phyloP scores from a whole-genome alignment of 345 rosid species.

The Jatropha curcas region DNA sequence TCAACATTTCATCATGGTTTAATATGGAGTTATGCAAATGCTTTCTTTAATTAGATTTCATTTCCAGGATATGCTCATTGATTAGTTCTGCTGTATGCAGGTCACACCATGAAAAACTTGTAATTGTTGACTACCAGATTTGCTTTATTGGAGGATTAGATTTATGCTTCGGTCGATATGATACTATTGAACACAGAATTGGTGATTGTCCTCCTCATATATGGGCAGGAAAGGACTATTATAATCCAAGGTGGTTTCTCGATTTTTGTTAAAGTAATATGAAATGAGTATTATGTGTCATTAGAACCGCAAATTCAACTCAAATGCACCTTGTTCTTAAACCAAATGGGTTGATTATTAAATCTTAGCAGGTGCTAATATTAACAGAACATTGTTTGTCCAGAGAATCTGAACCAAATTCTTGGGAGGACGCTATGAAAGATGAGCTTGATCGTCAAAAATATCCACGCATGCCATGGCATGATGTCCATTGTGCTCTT shows the following conservation, averaged over 20 bases:
- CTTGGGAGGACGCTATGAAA: conserved; percentile 89
- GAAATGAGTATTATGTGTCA: neutral
- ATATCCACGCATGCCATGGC: conserved; percentile 99
- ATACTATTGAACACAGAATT: conserved; percentile 69
- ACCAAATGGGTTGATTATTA: neutral
- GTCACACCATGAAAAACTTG: conserved; percentile 97
- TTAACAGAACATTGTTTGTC: conserved; percentile 17
- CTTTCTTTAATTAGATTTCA: conserved; percentile 7
- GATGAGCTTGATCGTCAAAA: conserved; percentile 74
- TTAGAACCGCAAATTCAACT: neutral
- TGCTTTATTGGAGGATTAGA: conserved; percentile 95
- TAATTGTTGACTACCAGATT: conserved; percentile 71
- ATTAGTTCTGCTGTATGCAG: conserved; percentile 35
- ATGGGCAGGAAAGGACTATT: conserved; percentile 98
- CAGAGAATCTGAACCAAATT: conserved; percentile 97
- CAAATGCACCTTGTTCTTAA: neutral
- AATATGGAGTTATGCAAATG: neutral
- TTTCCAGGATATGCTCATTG: conserved; percentile 19
- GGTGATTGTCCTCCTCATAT: conserved; percentile 65
- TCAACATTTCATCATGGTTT: neutral
- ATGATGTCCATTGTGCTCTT: conserved; percentile 89
- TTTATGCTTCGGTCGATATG: conserved; percentile 89
- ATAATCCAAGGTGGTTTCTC: conserved; percentile 75
- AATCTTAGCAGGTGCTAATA: neutral
- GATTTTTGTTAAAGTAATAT: neutral